Percentiles rank a stretch among this genome's conserved stretches.
Conservation (phyloP, 148 eudicot genomes). For the Linanthus parryae region DNA sequence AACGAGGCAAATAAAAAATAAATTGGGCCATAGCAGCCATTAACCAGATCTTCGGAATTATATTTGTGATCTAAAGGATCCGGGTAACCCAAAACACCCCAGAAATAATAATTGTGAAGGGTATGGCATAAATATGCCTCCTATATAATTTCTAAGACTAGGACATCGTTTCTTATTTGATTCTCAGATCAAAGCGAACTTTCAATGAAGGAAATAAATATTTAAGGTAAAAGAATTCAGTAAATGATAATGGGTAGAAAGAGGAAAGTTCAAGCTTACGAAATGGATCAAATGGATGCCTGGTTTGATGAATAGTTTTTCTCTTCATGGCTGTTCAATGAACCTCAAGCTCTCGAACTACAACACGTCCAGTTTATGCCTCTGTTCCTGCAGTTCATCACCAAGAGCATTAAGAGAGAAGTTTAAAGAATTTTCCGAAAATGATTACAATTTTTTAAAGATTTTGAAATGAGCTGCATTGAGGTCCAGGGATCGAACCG, state of each 20-base stretch:
- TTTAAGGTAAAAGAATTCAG: neutral
- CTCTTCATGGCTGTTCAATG: conserved; percentile 32
- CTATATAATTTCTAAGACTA: neutral
- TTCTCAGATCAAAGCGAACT: neutral
- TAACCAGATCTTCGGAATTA: neutral
- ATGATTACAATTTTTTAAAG: too few species aligned
- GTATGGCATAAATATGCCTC: neutral
- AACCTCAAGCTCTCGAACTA: too few species aligned
- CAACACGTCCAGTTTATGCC: too few species aligned
- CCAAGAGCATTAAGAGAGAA: too few species aligned
- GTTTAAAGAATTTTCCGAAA: too few species aligned
- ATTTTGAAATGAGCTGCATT: too few species aligned
- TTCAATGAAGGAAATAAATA: neutral
- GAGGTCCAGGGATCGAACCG: too few species aligned
- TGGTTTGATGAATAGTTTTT: conserved; percentile 28
- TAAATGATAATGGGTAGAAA: neutral
- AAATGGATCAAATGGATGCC: conserved; percentile 31
- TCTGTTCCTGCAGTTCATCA: too few species aligned
- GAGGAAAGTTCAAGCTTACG: conserved; percentile 21
- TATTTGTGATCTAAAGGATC: too few species aligned
- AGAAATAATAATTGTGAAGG: neutral
- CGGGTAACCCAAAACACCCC: neutral
- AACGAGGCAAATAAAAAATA: neutral
- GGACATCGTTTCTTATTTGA: neutral
- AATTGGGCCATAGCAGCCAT: neutral